Conservation (phyloP, 495 filamentous ascomycete species). For the Terfezia boudieri region DNA sequence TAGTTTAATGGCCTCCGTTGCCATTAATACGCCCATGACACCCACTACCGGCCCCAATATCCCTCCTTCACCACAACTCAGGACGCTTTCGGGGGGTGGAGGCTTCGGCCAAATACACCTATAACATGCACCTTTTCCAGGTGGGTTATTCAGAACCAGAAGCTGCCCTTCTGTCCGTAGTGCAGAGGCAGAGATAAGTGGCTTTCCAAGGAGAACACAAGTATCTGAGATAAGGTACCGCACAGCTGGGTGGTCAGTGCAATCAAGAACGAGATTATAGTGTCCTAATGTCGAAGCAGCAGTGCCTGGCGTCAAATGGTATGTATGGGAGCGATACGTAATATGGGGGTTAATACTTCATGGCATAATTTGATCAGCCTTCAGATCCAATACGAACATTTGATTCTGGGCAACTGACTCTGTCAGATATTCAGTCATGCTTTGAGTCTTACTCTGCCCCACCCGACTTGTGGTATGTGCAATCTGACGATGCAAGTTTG, state of each 20-base stretch:
- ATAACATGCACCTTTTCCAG: constrained; percentile 52
- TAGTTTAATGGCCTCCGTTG: constrained; percentile 73
- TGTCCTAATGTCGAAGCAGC: constrained; percentile 36
- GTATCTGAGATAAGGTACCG: constrained; percentile 86
- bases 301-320: constrained; percentile 39
- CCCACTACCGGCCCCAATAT: constrained; percentile 85
- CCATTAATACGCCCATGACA: constrained; percentile 80
- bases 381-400: too few relatives aligned
- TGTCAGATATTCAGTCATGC: constrained; percentile 42
- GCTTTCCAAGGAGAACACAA: constrained; percentile 53
- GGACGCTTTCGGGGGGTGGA: constrained; percentile 52
- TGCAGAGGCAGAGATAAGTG: constrained; percentile 72
- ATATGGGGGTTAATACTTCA: constrained; percentile 43
- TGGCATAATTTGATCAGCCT: not conserved
- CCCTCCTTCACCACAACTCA: constrained; percentile 75
- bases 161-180: constrained; percentile 74
- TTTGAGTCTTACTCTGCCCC: constrained; percentile 62
- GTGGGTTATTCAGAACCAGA: constrained; percentile 52
- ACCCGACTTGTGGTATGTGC: constrained; percentile 47
- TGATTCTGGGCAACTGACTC: constrained; percentile 26
- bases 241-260: constrained; percentile 75
- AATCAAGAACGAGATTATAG: constrained; percentile 72
- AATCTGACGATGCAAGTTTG: constrained; percentile 87
- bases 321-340: constrained; percentile 35
- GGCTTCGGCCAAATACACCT: constrained; percentile 79